phyloP scores from a whole-genome alignment of 257 asterid genomes.

The Cruciata laevipes region DNA sequence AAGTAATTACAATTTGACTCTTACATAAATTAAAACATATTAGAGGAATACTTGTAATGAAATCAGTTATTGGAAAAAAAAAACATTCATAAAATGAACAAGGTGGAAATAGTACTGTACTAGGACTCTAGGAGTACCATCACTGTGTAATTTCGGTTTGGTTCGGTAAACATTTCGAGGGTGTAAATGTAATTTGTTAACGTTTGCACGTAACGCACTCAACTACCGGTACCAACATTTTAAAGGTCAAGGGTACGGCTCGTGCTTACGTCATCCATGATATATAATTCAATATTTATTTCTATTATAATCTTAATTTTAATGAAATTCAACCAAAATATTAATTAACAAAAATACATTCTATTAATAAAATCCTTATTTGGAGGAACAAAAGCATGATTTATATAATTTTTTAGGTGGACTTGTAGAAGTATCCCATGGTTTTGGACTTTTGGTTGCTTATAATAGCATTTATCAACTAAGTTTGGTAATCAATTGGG shows the following conservation, averaged over 20 bases:
- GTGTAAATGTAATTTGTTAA: background rate
- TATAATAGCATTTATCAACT: background rate
- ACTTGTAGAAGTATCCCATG: background rate
- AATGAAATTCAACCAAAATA: background rate
- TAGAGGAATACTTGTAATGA: no score
- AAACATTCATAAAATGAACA: no score
- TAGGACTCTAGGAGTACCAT: no score
- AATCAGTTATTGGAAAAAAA: no score
- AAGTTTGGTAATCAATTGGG: background rate
- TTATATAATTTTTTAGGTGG: background rate
- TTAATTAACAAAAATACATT: no score
- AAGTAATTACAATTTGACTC: no score
- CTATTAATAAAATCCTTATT: no score
- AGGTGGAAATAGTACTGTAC: no score
- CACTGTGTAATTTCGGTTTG: no score
- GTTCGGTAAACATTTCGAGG: background rate
- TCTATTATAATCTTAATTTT: background rate
- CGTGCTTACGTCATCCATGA: background rate
- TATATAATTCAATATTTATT: background rate
- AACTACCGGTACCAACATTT: background rate
- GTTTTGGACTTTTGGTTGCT: no score
- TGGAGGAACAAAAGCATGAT: background rate
- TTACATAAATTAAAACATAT: no score
- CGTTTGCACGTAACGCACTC: background rate
- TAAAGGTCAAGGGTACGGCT: background rate